phyloP scores from a whole-genome alignment of 176 grass and related monocot species.

The Tuctoria greenei region DNA sequence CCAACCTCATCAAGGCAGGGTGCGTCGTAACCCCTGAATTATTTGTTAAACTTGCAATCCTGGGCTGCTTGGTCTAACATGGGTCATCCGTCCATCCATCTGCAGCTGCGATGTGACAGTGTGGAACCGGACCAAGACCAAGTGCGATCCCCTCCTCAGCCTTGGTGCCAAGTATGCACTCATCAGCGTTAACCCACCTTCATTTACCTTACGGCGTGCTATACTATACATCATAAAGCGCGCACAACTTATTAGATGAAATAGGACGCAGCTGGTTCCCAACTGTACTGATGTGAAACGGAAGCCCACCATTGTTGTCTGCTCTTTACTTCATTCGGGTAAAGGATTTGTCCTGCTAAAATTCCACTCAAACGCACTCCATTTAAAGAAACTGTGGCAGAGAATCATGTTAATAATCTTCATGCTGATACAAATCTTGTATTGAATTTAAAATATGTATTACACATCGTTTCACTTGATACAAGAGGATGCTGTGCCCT shows the following conservation, averaged over 20 bases:
- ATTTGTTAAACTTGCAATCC: background rate
- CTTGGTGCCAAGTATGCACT: conserved; percentile 65
- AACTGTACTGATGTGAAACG: background rate
- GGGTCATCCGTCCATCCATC: background rate
- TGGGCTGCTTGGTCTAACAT: background rate
- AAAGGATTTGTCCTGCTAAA: background rate
- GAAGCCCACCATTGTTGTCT: background rate
- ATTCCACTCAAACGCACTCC: conserved; percentile 1
- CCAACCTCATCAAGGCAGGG: conserved; percentile 79
- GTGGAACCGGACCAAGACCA: conserved; percentile 91
- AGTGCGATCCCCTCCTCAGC: conserved; percentile 73
- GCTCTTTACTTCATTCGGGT: conserved; percentile 13
- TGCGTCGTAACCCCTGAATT: background rate
- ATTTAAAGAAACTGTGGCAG: background rate
- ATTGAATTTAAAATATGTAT: background rate
- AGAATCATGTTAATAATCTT: background rate
- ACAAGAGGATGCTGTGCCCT: conserved; percentile 7
- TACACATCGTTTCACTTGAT: background rate
- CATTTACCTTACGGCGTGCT: background rate
- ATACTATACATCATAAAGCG: too few relatives aligned
- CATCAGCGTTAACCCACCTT: background rate
- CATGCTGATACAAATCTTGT: conserved; percentile 6
- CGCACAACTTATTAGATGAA: background rate
- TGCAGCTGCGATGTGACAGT: conserved; percentile 78
- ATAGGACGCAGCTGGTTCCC: background rate